Base-by-base conservation (phyloP, 768 basidiomycete genomes). In the Lactifluus hygrophoroides region DNA sequence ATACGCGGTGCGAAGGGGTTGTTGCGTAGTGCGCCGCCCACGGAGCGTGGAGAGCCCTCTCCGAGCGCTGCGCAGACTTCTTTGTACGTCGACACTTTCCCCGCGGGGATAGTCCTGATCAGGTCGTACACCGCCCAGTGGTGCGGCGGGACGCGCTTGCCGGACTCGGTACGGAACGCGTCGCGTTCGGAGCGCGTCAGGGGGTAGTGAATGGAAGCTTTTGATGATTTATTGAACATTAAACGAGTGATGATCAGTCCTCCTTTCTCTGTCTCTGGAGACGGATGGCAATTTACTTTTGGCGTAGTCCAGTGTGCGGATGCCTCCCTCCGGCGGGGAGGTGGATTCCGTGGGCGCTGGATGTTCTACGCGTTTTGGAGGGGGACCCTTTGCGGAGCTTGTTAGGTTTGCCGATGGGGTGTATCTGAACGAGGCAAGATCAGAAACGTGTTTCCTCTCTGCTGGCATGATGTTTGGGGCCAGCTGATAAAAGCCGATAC, bases 1-100 rank as follows among this genome's bases (percentile, higher is more conserved):
- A 88, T 75, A 57, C 73, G 76, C 0, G 86, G 86, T 4, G 77
- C 77, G 67, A 87, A 88, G 0, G 86, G 85, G 64, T 88, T 87
- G 50, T 73, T 75, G 42, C 81, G 74, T 27, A 88, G 69, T 0
- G 85, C 86, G 32, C 71, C 75, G 19, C 86, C 86, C n/a, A 85
- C 85, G 81, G 84, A 83, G 17, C 83, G 81, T 30, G 84, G 80
- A 5, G 83, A 85, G 11, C 83, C 83, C 28, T 62, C 54, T 1
- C 82, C 80, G 3, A 82, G 69, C 7, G 76, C 76, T 1, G 65
- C 58, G 34, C 76, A 76, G 19, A 85, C 71, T 9, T 57, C 56
- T 17, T 65, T 65, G 49, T 65, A 65, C 2, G 64, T 65, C 48
- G 64, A 50, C 6, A 65, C 56, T 19, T 52, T 64, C 1, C 64